Percentiles rank a stretch among this genome's conserved stretches.
Conservation (phyloP, 2,329 filamentous ascomycete genomes). For the Ilyonectria robusta region DNA sequence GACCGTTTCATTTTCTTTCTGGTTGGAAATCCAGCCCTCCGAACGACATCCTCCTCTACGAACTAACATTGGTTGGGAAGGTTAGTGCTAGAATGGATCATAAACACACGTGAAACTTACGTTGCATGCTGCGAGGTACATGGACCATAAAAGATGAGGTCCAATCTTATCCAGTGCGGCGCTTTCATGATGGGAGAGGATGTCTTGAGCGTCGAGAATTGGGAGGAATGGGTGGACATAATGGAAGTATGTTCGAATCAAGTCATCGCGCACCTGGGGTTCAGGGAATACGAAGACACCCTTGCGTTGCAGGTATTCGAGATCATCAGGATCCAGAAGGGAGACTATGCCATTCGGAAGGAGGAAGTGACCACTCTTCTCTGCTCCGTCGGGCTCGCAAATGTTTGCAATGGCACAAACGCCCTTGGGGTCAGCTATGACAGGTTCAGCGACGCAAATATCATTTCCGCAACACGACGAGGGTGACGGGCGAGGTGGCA, state of each 20-base stretch:
- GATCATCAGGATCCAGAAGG: not conserved
- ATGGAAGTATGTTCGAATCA: not conserved
- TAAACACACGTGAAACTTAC: not conserved
- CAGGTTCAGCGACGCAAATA: not conserved
- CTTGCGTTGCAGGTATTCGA: not conserved
- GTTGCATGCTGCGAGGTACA: not conserved
- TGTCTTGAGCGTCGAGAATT: not conserved
- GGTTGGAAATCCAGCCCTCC: not conserved
- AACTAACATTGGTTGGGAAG: not conserved
- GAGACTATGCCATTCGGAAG: not conserved
- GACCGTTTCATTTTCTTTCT: not conserved
- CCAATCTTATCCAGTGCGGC: not conserved
- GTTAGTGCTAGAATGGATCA: not conserved
- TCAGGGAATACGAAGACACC: not conserved
- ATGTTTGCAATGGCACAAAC: not conserved
- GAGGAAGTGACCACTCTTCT: not conserved
- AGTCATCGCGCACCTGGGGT: not conserved
- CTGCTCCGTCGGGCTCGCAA: not conserved
- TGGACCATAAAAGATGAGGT: not conserved
- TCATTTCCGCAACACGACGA: not conserved
- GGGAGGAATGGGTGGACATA: not conserved
- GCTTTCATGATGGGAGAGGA: not conserved
- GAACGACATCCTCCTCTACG: not conserved
- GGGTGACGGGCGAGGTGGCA: not conserved
- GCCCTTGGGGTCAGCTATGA: not conserved